These are phyloP conservation scores for Porcisia deanei DNA, from an alignment of 208 protist species.

Conservation along the genomic window DNA sequence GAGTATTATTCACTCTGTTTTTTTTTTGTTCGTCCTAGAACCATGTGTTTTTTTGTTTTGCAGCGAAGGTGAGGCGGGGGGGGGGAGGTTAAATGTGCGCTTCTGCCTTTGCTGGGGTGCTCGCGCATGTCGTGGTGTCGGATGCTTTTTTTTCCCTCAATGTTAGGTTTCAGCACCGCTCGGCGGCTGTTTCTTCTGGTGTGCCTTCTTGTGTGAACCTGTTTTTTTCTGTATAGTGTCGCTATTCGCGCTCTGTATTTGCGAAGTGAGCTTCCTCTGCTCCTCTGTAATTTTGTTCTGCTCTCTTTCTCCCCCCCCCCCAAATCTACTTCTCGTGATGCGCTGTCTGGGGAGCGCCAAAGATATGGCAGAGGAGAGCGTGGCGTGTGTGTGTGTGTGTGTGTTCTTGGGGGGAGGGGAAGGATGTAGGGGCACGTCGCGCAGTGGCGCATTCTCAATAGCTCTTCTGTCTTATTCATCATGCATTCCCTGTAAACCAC, in stretches of 20 bases:
- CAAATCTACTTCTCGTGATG: background rate
- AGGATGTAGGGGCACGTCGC: background rate
- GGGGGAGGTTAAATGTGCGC: background rate
- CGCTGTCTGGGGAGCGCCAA: background rate
- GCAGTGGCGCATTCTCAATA: background rate
- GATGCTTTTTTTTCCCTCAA: background rate
- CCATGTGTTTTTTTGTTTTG: background rate
- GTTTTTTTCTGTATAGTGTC: background rate
- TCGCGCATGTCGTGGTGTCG: background rate
- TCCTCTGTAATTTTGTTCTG: background rate
- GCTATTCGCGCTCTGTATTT: background rate
- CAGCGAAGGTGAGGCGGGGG: background rate
- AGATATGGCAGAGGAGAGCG: too few relatives aligned
- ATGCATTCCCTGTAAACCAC: background rate
- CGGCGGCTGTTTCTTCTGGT: background rate
- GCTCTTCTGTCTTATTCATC: constrained; percentile 17
- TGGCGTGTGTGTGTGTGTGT: too few relatives aligned
- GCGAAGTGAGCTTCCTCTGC: background rate
- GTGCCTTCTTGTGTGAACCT: background rate
- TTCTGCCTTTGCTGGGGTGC: background rate
- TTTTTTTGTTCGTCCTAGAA: background rate
- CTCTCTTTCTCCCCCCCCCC: background rate
- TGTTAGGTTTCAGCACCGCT: background rate
- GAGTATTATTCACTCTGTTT: background rate
- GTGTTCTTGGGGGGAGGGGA: background rate